Conservation (phyloP, 2,329 filamentous ascomycete genomes). For the Lojkania enalia region DNA sequence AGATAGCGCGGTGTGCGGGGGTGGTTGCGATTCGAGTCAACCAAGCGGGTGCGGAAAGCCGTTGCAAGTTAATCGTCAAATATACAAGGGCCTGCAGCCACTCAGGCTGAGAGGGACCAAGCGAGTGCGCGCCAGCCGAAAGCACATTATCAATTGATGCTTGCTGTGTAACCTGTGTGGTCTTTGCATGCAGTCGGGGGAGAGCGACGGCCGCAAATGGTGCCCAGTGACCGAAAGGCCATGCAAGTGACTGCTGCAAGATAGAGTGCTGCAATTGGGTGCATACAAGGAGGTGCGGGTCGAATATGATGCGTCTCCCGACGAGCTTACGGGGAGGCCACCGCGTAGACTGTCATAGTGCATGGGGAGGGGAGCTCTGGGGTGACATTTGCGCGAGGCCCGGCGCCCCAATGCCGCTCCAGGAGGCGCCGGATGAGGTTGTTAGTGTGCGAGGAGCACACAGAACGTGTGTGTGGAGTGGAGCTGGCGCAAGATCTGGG, state of each 20-base stretch:
- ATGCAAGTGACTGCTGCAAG: conserved; percentile 47
- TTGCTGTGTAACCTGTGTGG: conserved; percentile 37
- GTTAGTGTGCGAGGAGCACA: conserved; percentile 1
- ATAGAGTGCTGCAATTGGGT: conserved; percentile 36
- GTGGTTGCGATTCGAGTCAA: conserved; percentile 34
- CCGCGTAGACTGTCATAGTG: not conserved
- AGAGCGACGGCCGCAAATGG: conserved; percentile 29
- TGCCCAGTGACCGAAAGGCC: conserved; percentile 36
- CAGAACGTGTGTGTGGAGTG: conserved; percentile 5
- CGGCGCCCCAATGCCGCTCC: not conserved
- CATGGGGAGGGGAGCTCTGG: conserved; percentile 1
- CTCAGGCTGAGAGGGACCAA: conserved; percentile 17
- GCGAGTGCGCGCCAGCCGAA: conserved; percentile 24
- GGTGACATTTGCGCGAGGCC: conserved; percentile 2
- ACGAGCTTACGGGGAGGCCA: conserved; percentile 2
- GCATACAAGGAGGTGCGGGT: conserved; percentile 27
- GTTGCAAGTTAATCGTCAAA: conserved; percentile 31
- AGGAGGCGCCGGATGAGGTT: conserved; percentile 1
- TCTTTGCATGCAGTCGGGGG: conserved; percentile 24
- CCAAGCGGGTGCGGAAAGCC: conserved; percentile 28
- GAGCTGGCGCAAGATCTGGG: conserved; percentile 3
- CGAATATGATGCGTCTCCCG: conserved; percentile 16
- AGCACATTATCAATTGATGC: conserved; percentile 33
- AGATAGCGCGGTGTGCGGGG: conserved; percentile 37
- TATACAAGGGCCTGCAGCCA: conserved; percentile 25